Base-by-base conservation (phyloP, 2,329 filamentous ascomycete species). In the Talaromyces piceae region DNA sequence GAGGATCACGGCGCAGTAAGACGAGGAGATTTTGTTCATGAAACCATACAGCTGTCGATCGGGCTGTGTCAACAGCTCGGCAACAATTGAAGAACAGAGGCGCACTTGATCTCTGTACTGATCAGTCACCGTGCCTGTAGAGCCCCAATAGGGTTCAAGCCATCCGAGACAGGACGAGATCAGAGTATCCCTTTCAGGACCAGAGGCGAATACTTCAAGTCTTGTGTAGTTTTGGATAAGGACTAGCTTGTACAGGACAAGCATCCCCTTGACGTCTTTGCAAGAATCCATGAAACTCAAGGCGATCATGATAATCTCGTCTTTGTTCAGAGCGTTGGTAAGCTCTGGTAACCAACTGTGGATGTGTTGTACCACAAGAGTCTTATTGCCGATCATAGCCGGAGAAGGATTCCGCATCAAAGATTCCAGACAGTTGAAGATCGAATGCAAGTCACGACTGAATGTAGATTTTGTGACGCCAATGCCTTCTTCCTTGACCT, bases 331-430 rank as follows among this genome's bases (percentile, higher is more conserved):
- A 31, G 93, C 77, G 1, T 84, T 82, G 0, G 82, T 77, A 8
- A 98, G 80, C 64, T 97, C 91, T 0, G 93, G 91, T n/a, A 98
- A 75, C 93, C 93, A 98, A 0, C 88, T 87, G 64, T 97, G 91
- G 66, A 97, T 95, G 66, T 97, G 89, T 68, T 98, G 93, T 11
- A 97, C 90, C 2, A 94, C 84, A 46, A 98, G 75, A 0, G 93
- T 97, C 70, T 98, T 95, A 56, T 88, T 97, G 28, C 93, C 93
- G 12, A 97, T 87, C 22, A 97, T 74, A 16, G 91, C 84, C 0
- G 93, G 87, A 2, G 89, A 87, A 1, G 83, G 77, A 66, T 89
- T 95, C 54, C 84, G 83, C 88, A 98, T 96, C 71, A 98, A 81
- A 13, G 80, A 77, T 68, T 97, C 90, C 22, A 98, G 77, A 1